Conservation (phyloP, 2,329 filamentous ascomycete species). For the Myotisia sp. region DNA sequence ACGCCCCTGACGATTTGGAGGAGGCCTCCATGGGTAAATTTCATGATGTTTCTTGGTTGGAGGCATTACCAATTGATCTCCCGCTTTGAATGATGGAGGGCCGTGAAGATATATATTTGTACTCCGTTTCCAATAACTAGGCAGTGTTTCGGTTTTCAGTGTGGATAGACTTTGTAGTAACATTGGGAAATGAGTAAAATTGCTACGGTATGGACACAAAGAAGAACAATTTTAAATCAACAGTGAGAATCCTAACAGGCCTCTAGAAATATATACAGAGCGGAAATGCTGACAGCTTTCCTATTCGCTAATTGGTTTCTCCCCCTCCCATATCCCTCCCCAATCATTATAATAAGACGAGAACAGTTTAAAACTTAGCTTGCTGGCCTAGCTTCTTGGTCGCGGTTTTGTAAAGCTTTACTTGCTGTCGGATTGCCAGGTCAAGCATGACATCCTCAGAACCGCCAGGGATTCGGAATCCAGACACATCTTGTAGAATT, state of each 20-base stretch:
- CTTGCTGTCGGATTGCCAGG: conserved; percentile 52
- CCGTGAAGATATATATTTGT: too few relatives aligned
- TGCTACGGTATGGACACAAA: too few relatives aligned
- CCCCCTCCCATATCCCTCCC: too few relatives aligned
- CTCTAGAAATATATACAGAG: background rate
- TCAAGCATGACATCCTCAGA: conserved; percentile 62
- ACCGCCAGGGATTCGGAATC: conserved; percentile 50
- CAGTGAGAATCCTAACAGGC: too few relatives aligned
- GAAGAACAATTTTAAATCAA: too few relatives aligned
- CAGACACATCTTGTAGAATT: conserved; percentile 51
- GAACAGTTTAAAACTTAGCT: background rate
- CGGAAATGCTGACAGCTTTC: too few relatives aligned
- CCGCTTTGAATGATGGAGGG: conserved; percentile 1
- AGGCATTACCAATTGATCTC: conserved; percentile 11
- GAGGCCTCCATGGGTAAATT: background rate
- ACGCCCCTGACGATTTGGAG: background rate
- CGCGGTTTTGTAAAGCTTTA: conserved; percentile 46
- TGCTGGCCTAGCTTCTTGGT: conserved; percentile 17
- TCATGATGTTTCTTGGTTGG: conserved; percentile 12
- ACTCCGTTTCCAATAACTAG: too few relatives aligned
- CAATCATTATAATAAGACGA: too few relatives aligned
- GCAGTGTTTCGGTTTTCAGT: too few relatives aligned
- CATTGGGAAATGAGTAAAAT: too few relatives aligned
- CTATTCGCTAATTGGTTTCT: too few relatives aligned
- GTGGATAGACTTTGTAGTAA: too few relatives aligned